Percentiles rank a stretch among this genome's conserved stretches.
phyloP scores from a whole-genome alignment of 306 rosid species.

The Pyrus pyrifolia region DNA sequence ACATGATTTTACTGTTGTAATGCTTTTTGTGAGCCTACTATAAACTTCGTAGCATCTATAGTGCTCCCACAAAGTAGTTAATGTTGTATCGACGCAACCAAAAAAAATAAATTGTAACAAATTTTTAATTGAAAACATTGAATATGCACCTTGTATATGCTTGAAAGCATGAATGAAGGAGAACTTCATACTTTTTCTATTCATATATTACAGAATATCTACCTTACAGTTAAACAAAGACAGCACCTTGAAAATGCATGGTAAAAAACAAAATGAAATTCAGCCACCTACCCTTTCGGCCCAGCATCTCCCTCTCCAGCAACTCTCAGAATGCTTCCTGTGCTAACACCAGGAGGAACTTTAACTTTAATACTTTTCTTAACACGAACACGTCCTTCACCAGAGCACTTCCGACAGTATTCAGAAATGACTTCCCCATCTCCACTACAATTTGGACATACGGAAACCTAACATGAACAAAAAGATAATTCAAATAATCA shows the following conservation, averaged over 20 bases:
- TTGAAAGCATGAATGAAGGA: neutral
- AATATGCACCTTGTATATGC: neutral
- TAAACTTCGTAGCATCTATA: neutral
- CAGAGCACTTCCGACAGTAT: conserved; percentile 80
- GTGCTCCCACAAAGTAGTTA: neutral
- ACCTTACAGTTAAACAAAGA: neutral
- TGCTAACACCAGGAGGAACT: conserved; percentile 88
- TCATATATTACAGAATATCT: neutral
- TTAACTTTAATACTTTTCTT: conserved; percentile 85
- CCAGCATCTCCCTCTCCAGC: conserved; percentile 93
- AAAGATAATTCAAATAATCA: neutral
- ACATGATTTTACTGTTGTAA: neutral
- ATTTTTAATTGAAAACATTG: neutral
- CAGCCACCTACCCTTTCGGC: conserved; percentile 73
- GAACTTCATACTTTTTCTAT: neutral
- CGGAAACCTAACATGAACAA: conserved; percentile 60
- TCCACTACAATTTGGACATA: conserved; percentile 89
- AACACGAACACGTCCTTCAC: conserved; percentile 73
- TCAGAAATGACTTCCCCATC: conserved; percentile 91
- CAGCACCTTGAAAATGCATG: neutral
- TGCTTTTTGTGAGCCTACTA: neutral
- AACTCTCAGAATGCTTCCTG: conserved; percentile 93
- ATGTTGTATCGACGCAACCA: neutral
- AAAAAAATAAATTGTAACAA: neutral
- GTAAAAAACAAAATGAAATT: conserved; percentile 2